A percentile compares a stretch with the other conserved stretches of the same genome.
Conservation (phyloP, 306 rosid species). For the Hippophae rhamnoides region DNA sequence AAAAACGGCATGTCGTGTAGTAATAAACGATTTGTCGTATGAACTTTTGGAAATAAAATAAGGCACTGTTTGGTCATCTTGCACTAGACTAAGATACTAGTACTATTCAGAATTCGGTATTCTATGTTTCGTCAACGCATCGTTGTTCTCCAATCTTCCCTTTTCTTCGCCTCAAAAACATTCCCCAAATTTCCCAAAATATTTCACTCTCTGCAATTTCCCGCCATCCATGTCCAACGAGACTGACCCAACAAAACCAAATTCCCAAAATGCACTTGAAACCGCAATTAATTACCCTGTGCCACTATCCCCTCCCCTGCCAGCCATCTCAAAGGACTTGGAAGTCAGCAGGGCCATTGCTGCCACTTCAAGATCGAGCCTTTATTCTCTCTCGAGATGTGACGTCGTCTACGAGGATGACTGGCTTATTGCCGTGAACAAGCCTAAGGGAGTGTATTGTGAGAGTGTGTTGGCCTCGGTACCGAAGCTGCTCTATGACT, state of each 20-base stretch:
- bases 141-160: constrained; percentile 5
- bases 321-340: constrained; percentile 54
- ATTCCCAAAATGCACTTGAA: constrained; percentile 27
- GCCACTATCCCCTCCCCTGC: constrained; percentile 67
- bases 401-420: constrained; percentile 56
- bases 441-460: constrained; percentile 75
- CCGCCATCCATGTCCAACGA: constrained; percentile 30
- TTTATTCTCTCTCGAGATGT: constrained; percentile 31
- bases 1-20: too few species aligned
- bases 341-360: constrained; percentile 64
- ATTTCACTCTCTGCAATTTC: constrained; percentile 6
- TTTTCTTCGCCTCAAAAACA: constrained; percentile 13
- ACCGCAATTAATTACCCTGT: constrained; percentile 36
- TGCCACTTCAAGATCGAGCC: constrained; percentile 59
- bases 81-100: too few species aligned
- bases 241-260: constrained; percentile 9
- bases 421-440: constrained; percentile 63
- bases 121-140: background rate
- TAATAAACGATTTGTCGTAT: too few species aligned
- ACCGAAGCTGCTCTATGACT: constrained; percentile 26
- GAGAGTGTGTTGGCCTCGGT: constrained; percentile 53
- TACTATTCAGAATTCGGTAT: too few species aligned
- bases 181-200: constrained; percentile 14
- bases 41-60: too few species aligned
- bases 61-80: too few species aligned